Evolutionary conservation across 352 stramenopile species (phyloP), one percentile per base, ranked within the genome.

Genomic region (Pythium brachiatum): DNA sequence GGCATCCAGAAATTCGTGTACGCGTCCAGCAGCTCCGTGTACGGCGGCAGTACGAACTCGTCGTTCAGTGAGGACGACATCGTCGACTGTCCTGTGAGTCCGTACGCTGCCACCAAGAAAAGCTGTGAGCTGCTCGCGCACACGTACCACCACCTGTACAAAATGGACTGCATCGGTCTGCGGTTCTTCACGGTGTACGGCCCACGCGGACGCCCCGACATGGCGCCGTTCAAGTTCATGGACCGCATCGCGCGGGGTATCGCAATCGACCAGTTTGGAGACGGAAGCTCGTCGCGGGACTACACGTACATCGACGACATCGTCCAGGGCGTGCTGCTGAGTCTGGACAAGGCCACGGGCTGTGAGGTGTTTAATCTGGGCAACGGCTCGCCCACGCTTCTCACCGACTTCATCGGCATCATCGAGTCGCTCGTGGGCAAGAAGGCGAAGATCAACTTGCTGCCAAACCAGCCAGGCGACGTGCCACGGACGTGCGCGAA

Each of bases 101-200:
- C 95, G 31, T 99, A 99, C 75, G 96, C 97, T 16, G 97, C 97
- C 7, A 97, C 93, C 7, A 99, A 99, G 76, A 99, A 99, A 79
- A 88, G 86, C 26, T 98, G 94, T 66, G 97, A 99, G 78, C 74
- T 99, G 39, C 68, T 99, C 16, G 96, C 96, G 4, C 93, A 99
- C 81, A 98, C 96, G 43, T 99, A 99, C 82, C 88, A 98, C 73
- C 90, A 98, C 66, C 69, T 99, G 12, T 98, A 99, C 84, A 80
- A 92, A 23, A 76, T 99, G 52, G 92, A 97, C 44, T 86, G 90
- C 11, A 96, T 97, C 55, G 97, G 93, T 2, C 77, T 99, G 55
- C 92, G 96, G n/a, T 99, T 99, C 75, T 99, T 99, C 76, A 99
- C 97, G 12, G 97, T 99, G 0, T 99, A 99, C 69, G 97, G 97